These are phyloP conservation scores for Umbelopsis sp. DNA, from an alignment of 371 early-diverging fungal genomes.

Conservation along the genomic window DNA sequence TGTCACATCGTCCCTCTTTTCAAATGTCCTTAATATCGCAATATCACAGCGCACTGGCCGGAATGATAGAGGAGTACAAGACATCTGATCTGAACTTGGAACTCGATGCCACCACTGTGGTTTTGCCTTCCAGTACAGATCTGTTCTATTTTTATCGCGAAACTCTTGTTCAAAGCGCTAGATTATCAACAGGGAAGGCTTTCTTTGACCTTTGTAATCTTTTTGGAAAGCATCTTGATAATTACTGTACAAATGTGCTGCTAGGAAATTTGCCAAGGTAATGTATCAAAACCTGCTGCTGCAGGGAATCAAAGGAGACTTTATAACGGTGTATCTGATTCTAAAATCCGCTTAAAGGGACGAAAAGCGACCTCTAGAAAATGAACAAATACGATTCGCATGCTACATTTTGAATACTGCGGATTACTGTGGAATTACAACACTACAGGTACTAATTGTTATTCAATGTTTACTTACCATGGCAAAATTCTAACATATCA, in stretches of 20 bases:
- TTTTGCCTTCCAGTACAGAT: slow-evolving; percentile 87
- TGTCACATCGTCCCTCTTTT: background rate
- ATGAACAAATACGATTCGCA: slow-evolving; percentile 65
- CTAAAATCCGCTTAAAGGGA: slow-evolving; percentile 43
- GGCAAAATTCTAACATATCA: slow-evolving; percentile 1
- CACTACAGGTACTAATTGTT: slow-evolving; percentile 61
- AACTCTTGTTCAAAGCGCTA: slow-evolving; percentile 80
- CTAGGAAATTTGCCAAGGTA: slow-evolving; percentile 68
- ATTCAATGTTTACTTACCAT: background rate
- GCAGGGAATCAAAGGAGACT: slow-evolving; percentile 8
- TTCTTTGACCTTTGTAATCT: slow-evolving; percentile 74
- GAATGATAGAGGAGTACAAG: slow-evolving; percentile 63
- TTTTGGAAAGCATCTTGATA: slow-evolving; percentile 78
- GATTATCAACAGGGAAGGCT: slow-evolving; percentile 83
- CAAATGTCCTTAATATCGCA: background rate
- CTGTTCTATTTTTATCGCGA: slow-evolving; percentile 89
- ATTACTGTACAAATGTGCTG: slow-evolving; percentile 75
- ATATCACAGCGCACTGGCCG: slow-evolving; percentile 48
- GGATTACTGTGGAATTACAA: slow-evolving; percentile 91
- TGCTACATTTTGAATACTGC: slow-evolving; percentile 89
- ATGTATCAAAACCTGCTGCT: background rate
- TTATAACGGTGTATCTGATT: background rate
- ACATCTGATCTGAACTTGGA: slow-evolving; percentile 44
- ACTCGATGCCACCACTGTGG: slow-evolving; percentile 63
- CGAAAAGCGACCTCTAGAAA: slow-evolving; percentile 60